Base-by-base conservation (phyloP, 2,329 filamentous ascomycete species). In the Ascochyta viciae-villosae region DNA sequence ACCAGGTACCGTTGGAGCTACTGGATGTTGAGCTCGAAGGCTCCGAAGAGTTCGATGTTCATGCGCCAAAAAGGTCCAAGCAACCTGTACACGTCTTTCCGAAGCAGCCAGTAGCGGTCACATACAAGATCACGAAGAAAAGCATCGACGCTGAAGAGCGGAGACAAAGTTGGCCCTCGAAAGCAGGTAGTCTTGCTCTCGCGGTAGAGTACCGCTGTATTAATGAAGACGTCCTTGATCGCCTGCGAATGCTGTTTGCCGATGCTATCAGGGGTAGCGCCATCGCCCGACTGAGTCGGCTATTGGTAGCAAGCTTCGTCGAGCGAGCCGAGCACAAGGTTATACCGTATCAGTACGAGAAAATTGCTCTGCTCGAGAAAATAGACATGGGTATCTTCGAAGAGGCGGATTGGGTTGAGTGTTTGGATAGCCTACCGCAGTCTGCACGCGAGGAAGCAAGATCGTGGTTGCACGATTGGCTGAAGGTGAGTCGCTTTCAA, bases 41-140 rank as follows among this genome's bases (percentile, higher is more conserved):
- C 5, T 93, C 91, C 0, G 85, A 89, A 1, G 77, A 87, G 0
- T 94, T 90, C 58, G 82, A 85, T 13, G 85, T 90, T 0, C 78
- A 85, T 16, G 88, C 86, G 74, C 64, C 82, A 76, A 49, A 80
- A 78, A 16, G 76, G 63, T 51, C 75, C 42, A 63, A 77, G 62
- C 54, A 74, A 58, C 62, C 73, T 6, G 77, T 91, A 15, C 79
- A 88, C 41, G 83, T 96, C 3, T 96, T 94, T 65, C 86, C 89
- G 0, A 89, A 89, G 61, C 91, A 96, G 66, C 91, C 94, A 0
- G 89, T 91, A 1, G 90, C 89, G 13, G 76, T 96, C 9, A 79
- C 94, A 0, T 96, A 96, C 78, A 91, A 88, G 69, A 89, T 97
- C 50, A 85, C 76, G 0, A 84, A 86, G 37, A 89, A 85, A 54